phyloP scores from a whole-genome alignment of 345 rosid species.

The Citrus sinensis region DNA sequence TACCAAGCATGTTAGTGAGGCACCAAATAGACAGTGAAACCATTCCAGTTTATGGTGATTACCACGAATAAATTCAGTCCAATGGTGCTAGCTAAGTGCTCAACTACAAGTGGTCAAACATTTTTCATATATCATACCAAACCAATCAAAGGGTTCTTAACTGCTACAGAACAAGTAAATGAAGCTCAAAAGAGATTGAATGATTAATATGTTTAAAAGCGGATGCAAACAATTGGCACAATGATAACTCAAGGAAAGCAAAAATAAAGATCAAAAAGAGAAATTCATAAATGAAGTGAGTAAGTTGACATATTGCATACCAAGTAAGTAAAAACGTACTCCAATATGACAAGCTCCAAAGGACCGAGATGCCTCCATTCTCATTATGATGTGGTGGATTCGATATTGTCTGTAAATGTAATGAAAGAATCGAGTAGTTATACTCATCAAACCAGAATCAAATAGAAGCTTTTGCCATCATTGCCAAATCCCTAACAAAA shows the following conservation, averaged over 20 bases:
- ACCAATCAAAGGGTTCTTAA: neutral
- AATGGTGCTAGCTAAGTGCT: neutral
- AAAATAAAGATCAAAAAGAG: neutral
- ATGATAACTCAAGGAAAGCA: neutral
- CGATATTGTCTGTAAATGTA: conserved; percentile 44
- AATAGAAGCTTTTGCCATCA: neutral
- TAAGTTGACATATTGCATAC: conserved; percentile 36
- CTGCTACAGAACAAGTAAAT: neutral
- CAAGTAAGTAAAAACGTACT: conserved; percentile 97
- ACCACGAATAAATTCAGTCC: neutral
- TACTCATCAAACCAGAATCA: neutral
- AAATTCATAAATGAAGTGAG: neutral
- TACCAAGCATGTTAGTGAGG: neutral
- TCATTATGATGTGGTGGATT: conserved; percentile 41
- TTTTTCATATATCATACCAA: neutral
- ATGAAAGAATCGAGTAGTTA: neutral
- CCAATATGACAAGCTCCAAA: conserved; percentile 99
- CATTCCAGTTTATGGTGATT: neutral
- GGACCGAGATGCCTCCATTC: conserved; percentile 68
- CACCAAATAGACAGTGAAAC: neutral
- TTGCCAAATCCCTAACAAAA: neutral
- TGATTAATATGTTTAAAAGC: neutral
- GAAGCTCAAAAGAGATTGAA: neutral
- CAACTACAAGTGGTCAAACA: neutral
- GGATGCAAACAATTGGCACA: neutral